Evolutionary conservation across 2,329 filamentous ascomycete species (phyloP), one percentile per base, ranked within the genome.

Genomic region (Sarocladium oryzae): DNA sequence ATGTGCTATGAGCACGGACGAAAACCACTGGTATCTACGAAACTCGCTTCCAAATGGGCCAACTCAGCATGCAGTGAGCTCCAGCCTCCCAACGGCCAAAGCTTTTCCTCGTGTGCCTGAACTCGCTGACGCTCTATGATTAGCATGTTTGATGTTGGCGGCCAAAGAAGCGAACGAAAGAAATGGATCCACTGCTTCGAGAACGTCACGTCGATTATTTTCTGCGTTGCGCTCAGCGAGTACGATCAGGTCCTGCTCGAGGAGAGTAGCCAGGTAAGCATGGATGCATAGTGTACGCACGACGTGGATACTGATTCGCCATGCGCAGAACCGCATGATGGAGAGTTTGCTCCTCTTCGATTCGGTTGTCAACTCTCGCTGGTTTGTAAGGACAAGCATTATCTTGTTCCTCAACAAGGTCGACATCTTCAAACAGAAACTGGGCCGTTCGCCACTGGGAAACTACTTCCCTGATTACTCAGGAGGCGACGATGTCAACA

Each of bases 141-240:
- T 64, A 97, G 92, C 74, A 99, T 99, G 93, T 99, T 99, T 66
- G 93, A 99, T 68, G 93, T 99, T 4, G 93, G 93, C 56, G 93
- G 93, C 21, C 93, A 99, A 71, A 79, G 93, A 65, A 97, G 92
- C 68, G 93, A 99, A 71, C 82, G 93, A 56, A 99, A 99, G 77
- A 99, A 99, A 74, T 99, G 93, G 93, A 99, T 99, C 65, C 93
- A 99, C 72, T 99, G 93, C 74, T 99, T 99, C 69, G 93, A 99
- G 69, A 97, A 97, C 62, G 93, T 99, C 62, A 99, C 93, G 38
- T 97, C 93, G 3, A 99, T 99, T 69, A 99, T 99, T 60, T 99
- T 99, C 71, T 99, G 93, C 65, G 93, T 99, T 55, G 93, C 93
- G 15, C 74, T 99, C 60, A 97, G 91, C 73, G 93, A 99, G 71